phyloP scores from a whole-genome alignment of 768 basidiomycete species.

The Tricholoma furcatifolium region DNA sequence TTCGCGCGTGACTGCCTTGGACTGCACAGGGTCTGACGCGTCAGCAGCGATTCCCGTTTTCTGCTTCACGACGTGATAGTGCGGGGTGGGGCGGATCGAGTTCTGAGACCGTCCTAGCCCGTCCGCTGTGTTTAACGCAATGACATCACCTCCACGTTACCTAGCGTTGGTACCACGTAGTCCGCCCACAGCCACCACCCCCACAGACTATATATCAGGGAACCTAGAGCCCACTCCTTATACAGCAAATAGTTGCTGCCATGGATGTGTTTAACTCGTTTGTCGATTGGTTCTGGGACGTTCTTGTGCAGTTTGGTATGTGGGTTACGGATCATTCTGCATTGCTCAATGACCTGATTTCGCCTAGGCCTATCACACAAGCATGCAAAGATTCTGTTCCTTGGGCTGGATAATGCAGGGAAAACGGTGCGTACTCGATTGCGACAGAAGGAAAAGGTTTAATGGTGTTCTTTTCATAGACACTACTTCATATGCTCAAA shows the following conservation, averaged over 20 bases:
- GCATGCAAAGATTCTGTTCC: slow-evolving; percentile 99
- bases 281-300: slow-evolving; percentile 94
- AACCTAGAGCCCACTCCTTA: no score
- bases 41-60: no score
- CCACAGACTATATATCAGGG: background rate
- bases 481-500: slow-evolving; percentile 98
- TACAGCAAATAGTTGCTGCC: background rate
- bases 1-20: background rate
- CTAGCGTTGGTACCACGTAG: background rate
- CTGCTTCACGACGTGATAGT: background rate
- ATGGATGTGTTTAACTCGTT: slow-evolving; percentile 61
- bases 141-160: background rate
- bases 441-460: background rate
- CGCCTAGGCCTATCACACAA: slow-evolving; percentile 84
- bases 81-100: background rate
- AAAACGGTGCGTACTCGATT: slow-evolving; percentile 73
- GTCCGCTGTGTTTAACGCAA: no score
- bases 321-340: slow-evolving; percentile 3
- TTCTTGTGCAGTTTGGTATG: slow-evolving; percentile 89
- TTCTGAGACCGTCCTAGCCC: slow-evolving; percentile 1
- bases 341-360: background rate
- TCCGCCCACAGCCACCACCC: background rate
- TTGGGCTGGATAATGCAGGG: slow-evolving; percentile 98
- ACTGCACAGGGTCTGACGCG: no score
- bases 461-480: slow-evolving; percentile 43